These are phyloP conservation scores for Prunus fruticosa DNA, from an alignment of 306 rosid genomes.

Conservation along the genomic window DNA sequence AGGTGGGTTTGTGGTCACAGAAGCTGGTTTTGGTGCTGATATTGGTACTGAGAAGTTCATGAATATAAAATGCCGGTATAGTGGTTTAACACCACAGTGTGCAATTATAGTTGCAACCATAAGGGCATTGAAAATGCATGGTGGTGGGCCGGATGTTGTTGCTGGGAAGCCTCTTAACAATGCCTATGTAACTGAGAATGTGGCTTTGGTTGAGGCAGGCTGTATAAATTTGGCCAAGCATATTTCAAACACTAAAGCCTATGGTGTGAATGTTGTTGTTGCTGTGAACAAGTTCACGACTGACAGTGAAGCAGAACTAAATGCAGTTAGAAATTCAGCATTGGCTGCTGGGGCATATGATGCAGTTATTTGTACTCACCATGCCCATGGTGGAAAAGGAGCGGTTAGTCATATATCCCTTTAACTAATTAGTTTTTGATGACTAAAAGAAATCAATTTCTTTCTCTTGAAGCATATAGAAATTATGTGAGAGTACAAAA, in stretches of 20 bases:
- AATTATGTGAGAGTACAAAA: neutral
- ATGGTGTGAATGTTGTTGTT: conserved; percentile 90
- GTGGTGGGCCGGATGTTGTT: conserved; percentile 92
- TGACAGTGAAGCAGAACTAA: conserved; percentile 83
- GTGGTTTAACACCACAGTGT: conserved; percentile 93
- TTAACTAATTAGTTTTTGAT: neutral
- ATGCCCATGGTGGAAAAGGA: conserved; percentile 98
- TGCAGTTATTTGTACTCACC: conserved; percentile 88
- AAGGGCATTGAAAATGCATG: conserved; percentile 96
- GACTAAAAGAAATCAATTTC: neutral
- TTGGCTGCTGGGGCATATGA: conserved; percentile 85
- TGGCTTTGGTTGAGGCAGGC: conserved; percentile 85
- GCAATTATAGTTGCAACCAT: conserved; percentile 89
- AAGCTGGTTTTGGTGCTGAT: conserved; percentile 99
- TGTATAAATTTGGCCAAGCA: conserved; percentile 89
- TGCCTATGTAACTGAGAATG: conserved; percentile 78
- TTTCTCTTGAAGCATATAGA: neutral
- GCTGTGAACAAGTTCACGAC: conserved; percentile 89
- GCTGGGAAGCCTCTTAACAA: conserved; percentile 94
- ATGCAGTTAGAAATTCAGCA: conserved; percentile 66
- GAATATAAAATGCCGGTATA: conserved; percentile 93
- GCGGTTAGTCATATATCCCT: conserved; percentile 58
- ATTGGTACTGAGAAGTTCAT: conserved; percentile 94
- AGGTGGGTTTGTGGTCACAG: conserved; percentile 97
- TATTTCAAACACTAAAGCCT: conserved; percentile 68